A percentile compares a stretch with the other conserved stretches of the same genome.
Conservation (phyloP, 2,329 filamentous ascomycete genomes). For the Plenodomus biglobosus region DNA sequence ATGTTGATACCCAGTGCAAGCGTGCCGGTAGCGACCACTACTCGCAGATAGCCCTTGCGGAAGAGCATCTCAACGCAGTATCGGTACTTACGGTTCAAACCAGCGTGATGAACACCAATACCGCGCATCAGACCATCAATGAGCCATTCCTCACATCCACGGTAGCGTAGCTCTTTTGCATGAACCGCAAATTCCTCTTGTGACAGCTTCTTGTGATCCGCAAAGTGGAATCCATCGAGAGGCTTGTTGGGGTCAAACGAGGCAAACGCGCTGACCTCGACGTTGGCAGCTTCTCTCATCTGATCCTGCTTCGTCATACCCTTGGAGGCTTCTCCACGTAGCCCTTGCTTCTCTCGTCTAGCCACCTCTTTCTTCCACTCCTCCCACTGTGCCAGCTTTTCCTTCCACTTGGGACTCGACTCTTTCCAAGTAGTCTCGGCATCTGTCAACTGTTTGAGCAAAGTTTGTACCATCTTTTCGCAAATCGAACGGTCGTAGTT, state of each 20-base stretch:
- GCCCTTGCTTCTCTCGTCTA: conserved; percentile 49
- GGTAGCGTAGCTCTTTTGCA: conserved; percentile 54
- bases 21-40: conserved; percentile 75
- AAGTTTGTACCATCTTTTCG: conserved; percentile 57
- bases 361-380: conserved; percentile 56
- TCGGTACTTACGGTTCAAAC: conserved; percentile 76
- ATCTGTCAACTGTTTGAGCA: conserved; percentile 57
- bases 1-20: conserved; percentile 71
- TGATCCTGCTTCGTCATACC: conserved; percentile 59
- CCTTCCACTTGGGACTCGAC: conserved; percentile 61
- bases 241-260: conserved; percentile 67
- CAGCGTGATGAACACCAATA: conserved; percentile 75
- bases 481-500: conserved; percentile 71
- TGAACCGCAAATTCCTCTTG: conserved; percentile 61
- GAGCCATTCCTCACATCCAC: conserved; percentile 55
- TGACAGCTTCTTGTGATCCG: conserved; percentile 61
- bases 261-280: conserved; percentile 61
- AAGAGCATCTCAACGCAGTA: conserved; percentile 74
- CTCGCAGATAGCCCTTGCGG: conserved; percentile 68
- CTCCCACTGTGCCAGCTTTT: conserved; percentile 60
- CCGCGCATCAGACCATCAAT: conserved; percentile 66
- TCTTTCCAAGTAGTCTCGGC: conserved; percentile 62
- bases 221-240: conserved; percentile 65
- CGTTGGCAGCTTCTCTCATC: conserved; percentile 57
- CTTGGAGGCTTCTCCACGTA: conserved; percentile 49